A percentile compares a stretch with the other conserved stretches of the same genome.
Conservation (phyloP, 352 stramenopile genomes). For the Globisporangium paroecandrum region DNA sequence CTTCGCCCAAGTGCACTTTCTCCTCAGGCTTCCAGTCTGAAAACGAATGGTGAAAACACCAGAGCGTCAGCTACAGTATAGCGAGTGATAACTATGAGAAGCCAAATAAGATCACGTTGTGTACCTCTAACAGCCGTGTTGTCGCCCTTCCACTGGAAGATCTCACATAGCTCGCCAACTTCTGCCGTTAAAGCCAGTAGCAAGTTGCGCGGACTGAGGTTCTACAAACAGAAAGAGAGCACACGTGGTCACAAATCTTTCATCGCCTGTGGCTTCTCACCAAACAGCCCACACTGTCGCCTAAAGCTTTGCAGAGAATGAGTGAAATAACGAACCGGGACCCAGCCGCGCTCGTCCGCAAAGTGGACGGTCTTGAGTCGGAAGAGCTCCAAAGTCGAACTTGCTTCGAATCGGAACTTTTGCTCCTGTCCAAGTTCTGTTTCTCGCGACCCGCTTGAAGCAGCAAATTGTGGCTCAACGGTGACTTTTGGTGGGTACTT, state of each 20-base stretch:
- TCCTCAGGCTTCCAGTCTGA: slow-evolving; percentile 74
- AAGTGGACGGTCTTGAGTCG: slow-evolving; percentile 53
- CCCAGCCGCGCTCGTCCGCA: slow-evolving; percentile 60
- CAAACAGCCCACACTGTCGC: not conserved
- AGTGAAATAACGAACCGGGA: slow-evolving; percentile 28
- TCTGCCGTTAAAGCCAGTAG: slow-evolving; percentile 93
- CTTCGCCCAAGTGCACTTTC: slow-evolving; percentile 90
- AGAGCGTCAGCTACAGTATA: not conserved
- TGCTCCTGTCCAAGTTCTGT: not conserved
- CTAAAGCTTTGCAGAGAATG: not conserved
- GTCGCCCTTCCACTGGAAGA: slow-evolving; percentile 95
- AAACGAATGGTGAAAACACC: slow-evolving; percentile 3
- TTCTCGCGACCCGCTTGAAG: not conserved
- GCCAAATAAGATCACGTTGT: slow-evolving; percentile 64
- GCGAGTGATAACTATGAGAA: slow-evolving; percentile 79
- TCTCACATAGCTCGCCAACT: slow-evolving; percentile 92
- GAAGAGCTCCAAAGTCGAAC: slow-evolving; percentile 49
- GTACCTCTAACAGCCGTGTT: slow-evolving; percentile 69
- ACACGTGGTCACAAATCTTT: not conserved
- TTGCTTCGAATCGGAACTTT: slow-evolving; percentile 33
- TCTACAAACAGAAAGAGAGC: slow-evolving; percentile 18
- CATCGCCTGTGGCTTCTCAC: not conserved
- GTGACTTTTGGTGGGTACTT: slow-evolving; percentile 69
- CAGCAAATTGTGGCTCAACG: not conserved
- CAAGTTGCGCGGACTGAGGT: slow-evolving; percentile 89